Evolutionary conservation across 164 flowering plant genomes (phyloP), one percentile per base, ranked within the genome.

Genomic region (Protea cynaroides): DNA sequence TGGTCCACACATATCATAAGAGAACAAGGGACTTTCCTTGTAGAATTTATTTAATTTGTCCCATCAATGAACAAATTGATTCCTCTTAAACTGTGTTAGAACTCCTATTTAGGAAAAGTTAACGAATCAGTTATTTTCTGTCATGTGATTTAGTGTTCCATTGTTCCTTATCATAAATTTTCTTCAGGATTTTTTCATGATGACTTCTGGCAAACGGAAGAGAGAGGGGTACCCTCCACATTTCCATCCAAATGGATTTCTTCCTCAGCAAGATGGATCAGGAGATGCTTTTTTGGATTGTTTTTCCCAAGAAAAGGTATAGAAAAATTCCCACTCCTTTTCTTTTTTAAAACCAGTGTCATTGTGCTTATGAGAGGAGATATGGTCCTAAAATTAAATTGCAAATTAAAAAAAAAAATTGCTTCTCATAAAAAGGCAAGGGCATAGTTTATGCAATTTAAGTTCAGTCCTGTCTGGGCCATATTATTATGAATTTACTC

Each of bases 211-310:
- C 21, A 52, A 52, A 63, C 24, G 65, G 47, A 63, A 52, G 34
- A 57, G 65, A 22, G 65, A 52, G 44, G 58, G n/a, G n/a, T n/a
- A 63, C 56, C 56, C 57, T 8, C 24, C 24, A 19, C 24, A 52
- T 52, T 6, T 52, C 23, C 24, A 19, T 52, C 55, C 55, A 52
- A 52, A 52, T 63, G 44, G 38, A 52, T 29, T 36, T 63, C 51
- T 63, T 49, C 58, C 66, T 15, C 59, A 21, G 66, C 66, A 38
- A 53, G 66, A 64, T 64, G 59, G 66, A 37, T 53, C 66, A 3
- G 49, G 57, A 29, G 65, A 63, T 51, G 10, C 8, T 4, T 53
- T n/a, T 23, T 54, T 53, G 25, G 46, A 21, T 52, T n/a, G n/a
- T n/a, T 19, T 24, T 52, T 23, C 21, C 7, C 55, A 52, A 52